Percentiles rank a stretch among this genome's conserved stretches.
Evolutionary conservation across 2,329 filamentous ascomycete genomes (phyloP).

Genomic region (Talaromyces sp.): DNA sequence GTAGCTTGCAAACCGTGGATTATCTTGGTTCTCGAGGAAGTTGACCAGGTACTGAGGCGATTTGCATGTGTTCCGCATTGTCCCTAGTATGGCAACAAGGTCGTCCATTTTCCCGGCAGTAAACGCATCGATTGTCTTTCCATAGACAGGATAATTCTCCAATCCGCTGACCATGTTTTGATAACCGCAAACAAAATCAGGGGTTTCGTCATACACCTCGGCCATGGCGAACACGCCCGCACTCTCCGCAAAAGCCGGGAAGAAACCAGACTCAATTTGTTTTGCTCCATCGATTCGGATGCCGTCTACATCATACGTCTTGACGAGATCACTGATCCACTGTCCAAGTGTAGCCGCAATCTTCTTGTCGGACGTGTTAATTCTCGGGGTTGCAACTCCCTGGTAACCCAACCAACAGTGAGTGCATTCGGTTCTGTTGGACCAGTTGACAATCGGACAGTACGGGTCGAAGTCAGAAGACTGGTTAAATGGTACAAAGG

Average conservation of each 20-base stretch:
- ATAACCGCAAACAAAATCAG: slow-evolving; percentile 30
- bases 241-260: slow-evolving; percentile 24
- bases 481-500: slow-evolving; percentile 15
- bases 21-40: slow-evolving; percentile 57
- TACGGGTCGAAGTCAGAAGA: slow-evolving; percentile 23
- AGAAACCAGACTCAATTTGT: slow-evolving; percentile 38
- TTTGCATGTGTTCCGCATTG: slow-evolving; percentile 18
- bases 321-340: slow-evolving; percentile 32
- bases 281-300: slow-evolving; percentile 44
- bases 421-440: slow-evolving; percentile 25
- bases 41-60: slow-evolving; percentile 43
- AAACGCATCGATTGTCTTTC: slow-evolving; percentile 21
- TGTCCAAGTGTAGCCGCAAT: slow-evolving; percentile 30
- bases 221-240: slow-evolving; percentile 39
- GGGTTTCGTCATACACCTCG: slow-evolving; percentile 36
- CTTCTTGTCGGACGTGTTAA: slow-evolving; percentile 33
- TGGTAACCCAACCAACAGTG: slow-evolving; percentile 46
- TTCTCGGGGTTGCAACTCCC: slow-evolving; percentile 37
- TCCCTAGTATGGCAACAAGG: slow-evolving; percentile 15
- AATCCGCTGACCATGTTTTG: slow-evolving; percentile 35
- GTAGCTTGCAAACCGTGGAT: slow-evolving; percentile 47
- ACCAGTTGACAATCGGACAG: slow-evolving; percentile 26
- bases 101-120: slow-evolving; percentile 18
- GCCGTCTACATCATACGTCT: slow-evolving; percentile 40
- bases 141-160: slow-evolving; percentile 37